Conservation (phyloP, 768 basidiomycete genomes). For the Tylopilus plumbeoviolaceoides region DNA sequence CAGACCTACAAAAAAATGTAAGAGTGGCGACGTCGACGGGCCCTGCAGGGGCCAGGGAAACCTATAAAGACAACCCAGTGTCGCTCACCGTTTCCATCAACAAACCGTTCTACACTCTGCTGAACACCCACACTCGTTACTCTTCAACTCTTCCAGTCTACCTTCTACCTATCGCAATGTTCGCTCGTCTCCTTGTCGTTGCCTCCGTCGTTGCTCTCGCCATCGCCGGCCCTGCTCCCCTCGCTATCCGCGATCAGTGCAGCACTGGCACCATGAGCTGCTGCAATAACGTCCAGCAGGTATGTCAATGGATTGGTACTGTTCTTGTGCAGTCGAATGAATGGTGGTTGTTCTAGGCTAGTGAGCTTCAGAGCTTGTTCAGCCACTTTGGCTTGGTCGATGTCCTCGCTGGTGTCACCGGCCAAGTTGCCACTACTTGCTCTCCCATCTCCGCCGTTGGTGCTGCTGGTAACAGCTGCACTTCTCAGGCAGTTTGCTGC, state of each 20-base stretch:
- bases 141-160: background rate
- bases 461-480: background rate
- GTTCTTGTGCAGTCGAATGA: background rate
- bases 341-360: background rate
- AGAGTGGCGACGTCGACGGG: background rate
- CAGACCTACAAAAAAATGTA: conserved; percentile 4
- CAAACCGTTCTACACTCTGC: background rate
- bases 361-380: background rate
- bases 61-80: conserved; percentile 7
- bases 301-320: background rate
- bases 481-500: background rate
- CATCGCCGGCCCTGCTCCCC: conserved; percentile 2
- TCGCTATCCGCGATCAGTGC: conserved; percentile 8
- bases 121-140: conserved; percentile 6
- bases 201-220: conserved; percentile 16
- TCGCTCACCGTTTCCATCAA: background rate
- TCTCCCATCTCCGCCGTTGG: background rate
- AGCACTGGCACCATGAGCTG: conserved; percentile 8
- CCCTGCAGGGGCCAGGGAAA: background rate
- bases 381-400: accelerated
- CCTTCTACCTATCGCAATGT: conserved; percentile 11
- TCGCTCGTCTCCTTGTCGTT: conserved; percentile 13
- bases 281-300: conserved; percentile 12
- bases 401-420: background rate
- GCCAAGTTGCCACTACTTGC: conserved; percentile 2